phyloP scores from a whole-genome alignment of 441 rosid species.

The Pelargonium cotyledonis region DNA sequence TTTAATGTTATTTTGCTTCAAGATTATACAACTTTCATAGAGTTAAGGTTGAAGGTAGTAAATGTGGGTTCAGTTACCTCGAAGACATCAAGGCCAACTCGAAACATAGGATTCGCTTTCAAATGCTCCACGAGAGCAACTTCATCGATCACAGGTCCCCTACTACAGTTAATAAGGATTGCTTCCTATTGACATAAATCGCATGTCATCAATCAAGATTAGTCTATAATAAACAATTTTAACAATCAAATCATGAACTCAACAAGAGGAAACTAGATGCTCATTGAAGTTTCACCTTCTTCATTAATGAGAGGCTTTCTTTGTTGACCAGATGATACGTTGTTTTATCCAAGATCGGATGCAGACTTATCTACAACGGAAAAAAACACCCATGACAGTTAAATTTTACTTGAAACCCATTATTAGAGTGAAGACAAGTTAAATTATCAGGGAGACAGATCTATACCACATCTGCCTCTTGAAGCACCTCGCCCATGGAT shows the following conservation, averaged over 20 bases:
- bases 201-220: constrained; percentile 7
- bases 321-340: constrained; percentile 90
- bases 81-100: constrained; percentile 93
- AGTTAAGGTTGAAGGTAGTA: constrained; percentile 4
- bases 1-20: background rate
- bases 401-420: constrained; percentile 1
- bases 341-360: constrained; percentile 84
- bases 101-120: constrained; percentile 81
- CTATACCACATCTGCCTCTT: constrained; percentile 74
- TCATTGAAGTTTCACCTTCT: constrained; percentile 46
- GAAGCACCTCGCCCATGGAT: constrained; percentile 81
- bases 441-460: constrained; percentile 8
- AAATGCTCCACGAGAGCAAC: constrained; percentile 84
- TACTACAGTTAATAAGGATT: constrained; percentile 82
- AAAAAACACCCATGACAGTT: constrained; percentile 16
- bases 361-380: constrained; percentile 72
- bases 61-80: constrained; percentile 41
- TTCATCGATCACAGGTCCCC: constrained; percentile 89
- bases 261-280: background rate
- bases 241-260: background rate
- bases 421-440: background rate
- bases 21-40: background rate
- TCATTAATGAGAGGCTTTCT: constrained; percentile 83
- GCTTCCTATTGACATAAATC: constrained; percentile 54
- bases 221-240: background rate